Base-by-base conservation (phyloP, 352 stramenopile species). In the Thraustochytrium striatum region DNA sequence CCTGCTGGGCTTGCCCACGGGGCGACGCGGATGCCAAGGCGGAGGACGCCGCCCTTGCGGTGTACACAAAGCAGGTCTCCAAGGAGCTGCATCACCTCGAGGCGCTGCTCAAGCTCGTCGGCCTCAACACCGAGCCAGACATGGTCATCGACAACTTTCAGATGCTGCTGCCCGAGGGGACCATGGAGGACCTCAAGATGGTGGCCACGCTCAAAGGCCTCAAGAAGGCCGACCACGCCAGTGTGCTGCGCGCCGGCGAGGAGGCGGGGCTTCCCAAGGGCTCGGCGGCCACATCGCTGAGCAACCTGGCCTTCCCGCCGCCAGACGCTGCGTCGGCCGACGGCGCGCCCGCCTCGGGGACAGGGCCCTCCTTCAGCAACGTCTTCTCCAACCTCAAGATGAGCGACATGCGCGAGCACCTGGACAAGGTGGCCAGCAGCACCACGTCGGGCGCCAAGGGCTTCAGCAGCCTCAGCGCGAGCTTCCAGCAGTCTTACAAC, bases 21-120 rank as follows among this genome's bases (percentile, higher is more conserved):
- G 97, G 32, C 85, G 87, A 90, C 41, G 86, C 85, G 57, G 87
- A 91, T 57, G 59, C 58, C 0, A 43, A 82, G n/a, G 80, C 84
- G 21, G 83, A 86, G 7, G 68, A 78, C 25, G 43, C 39, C 19
- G 35, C 65, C 21, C 70, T 50, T 35, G 36, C 89, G 8, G 95
- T 92, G 35, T 99, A 98, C 87, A 97, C 89, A 11, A 98, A 98
- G 83, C 97, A 98, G 84, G 93, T 98, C 28, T 94, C 89, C 3
- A 28, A 28, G 8, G 78, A 85, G 41, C 53, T 87, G 69, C 70
- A 81, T 16, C 58, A 72, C 61, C 91, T 98, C 65, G 96, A 99
- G 85, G 96, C 91, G 55, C 89, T 98, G 65, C 87, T 99, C 32
- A 99, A 99, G 85, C 90, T 99, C 38, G 94, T 98, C 39, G 95